Percentiles rank a stretch among this genome's conserved stretches.
Conservation (phyloP, 805 yeast genomes). For the Kazachstania martiniae region DNA sequence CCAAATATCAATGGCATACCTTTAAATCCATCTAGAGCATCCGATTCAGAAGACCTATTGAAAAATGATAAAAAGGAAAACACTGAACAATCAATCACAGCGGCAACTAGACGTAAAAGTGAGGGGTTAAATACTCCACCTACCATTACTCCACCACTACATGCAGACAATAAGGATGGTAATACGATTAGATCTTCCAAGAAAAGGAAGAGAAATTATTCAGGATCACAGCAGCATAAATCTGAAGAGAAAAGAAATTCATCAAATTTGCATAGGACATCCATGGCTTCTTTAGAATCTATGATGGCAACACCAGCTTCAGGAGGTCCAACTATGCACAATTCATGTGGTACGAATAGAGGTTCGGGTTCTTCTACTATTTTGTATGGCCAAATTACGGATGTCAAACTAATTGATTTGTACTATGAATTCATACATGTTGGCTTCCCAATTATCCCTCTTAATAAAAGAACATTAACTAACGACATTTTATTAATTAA, state of each 20-base stretch:
- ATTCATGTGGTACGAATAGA: background rate
- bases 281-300: too few species aligned
- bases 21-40: too few species aligned
- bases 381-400: conserved; percentile 22
- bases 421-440: conserved; percentile 38
- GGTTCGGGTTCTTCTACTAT: conserved; percentile 1
- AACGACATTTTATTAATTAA: conserved; percentile 22
- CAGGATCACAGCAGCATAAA: too few species aligned
- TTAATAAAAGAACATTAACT: conserved; percentile 26
- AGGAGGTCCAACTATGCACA: too few species aligned
- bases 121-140: too few species aligned
- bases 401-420: conserved; percentile 32
- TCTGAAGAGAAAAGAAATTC: too few species aligned
- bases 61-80: too few species aligned
- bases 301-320: background rate
- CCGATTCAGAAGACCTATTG: too few species aligned
- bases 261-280: background rate
- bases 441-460: conserved; percentile 30
- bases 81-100: background rate
- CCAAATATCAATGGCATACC: too few species aligned
- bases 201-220: background rate
- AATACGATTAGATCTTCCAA: background rate
- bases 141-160: background rate
- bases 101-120: too few species aligned
- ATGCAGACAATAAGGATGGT: background rate